Evolutionary conservation across 2,329 filamentous ascomycete species (phyloP), one percentile per base, ranked within the genome.

Genomic region (Penicillium sp.): DNA sequence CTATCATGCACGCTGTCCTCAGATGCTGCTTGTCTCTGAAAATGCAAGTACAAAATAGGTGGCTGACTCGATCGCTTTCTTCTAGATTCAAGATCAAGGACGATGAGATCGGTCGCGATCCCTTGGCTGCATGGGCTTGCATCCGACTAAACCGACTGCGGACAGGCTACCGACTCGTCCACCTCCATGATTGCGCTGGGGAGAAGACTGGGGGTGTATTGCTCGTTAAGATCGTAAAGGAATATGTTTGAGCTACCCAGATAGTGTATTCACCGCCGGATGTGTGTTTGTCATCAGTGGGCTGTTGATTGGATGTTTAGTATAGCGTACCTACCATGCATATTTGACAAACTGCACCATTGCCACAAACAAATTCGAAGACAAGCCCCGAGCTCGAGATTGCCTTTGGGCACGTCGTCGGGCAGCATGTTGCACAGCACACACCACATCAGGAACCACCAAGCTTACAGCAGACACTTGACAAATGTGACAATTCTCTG

Each of bases 71-170:
- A 46, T 13, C 42, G 26, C 9, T 27, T 32, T 38, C 7, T 36
- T 23, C 56, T 34, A 86, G 84, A 62, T 90, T 97, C 78, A 91
- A 95, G 64, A 80, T 97, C 61, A 88, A 91, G 72, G 90, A 97
- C 70, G 88, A 96, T 62, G 88, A 93, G 71, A 83, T 92, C 61
- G 85, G 87, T 4, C 81, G 82, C 58, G 91, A 97, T 66, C 83
- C 88, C 55, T 73, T 96, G 53, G 87, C 91, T 10, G 91, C 88
- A 2, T 97, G 94, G 94, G 86, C 89, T 1, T 96, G 91, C 67
- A 86, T 96, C 63, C 82, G 91, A 36, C 82, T 97, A 19, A 91
- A 97, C 73, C 82, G 91, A 7, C 72, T 97, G 55, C 84, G 84
- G 56, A 76, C 82, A 32, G 93, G 94, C 0, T 89, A 89, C 62